phyloP scores from a whole-genome alignment of 2,329 filamentous ascomycete genomes.

The Juglanconis sp. region DNA sequence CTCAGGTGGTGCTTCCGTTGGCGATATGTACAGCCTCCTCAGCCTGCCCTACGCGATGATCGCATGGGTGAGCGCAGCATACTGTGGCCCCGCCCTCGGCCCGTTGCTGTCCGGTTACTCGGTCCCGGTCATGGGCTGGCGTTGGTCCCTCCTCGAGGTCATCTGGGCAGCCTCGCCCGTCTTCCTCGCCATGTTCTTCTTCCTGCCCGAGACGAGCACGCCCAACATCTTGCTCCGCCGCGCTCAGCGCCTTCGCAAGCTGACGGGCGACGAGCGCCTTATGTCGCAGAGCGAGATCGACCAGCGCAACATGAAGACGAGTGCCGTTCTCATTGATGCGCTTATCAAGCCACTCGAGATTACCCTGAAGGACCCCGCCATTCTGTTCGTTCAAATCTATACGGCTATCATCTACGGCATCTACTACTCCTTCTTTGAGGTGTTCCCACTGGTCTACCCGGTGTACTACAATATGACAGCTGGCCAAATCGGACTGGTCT shows the following conservation, averaged over 20 bases:
- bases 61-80: conserved; percentile 53
- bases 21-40: conserved; percentile 53
- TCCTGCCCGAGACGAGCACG: conserved; percentile 62
- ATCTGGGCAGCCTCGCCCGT: conserved; percentile 59
- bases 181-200: conserved; percentile 58
- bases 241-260: conserved; percentile 57
- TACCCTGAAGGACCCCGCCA: conserved; percentile 58
- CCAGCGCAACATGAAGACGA: conserved; percentile 49
- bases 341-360: conserved; percentile 61
- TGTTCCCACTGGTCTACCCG: conserved; percentile 63
- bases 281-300: conserved; percentile 64
- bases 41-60: conserved; percentile 57
- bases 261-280: conserved; percentile 55
- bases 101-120: conserved; percentile 60
- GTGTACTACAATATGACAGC: conserved; percentile 57
- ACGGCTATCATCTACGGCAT: conserved; percentile 60
- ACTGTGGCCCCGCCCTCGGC: conserved; percentile 50
- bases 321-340: conserved; percentile 48
- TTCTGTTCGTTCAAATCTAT: conserved; percentile 61
- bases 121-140: conserved; percentile 55
- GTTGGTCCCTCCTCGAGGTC: conserved; percentile 64
- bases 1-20: conserved; percentile 50
- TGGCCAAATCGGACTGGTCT: conserved; percentile 57
- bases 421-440: conserved; percentile 63
- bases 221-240: conserved; percentile 60